These are phyloP conservation scores for Rhodotorula graminis DNA, from an alignment of 768 basidiomycete species.

Conservation along the genomic window DNA sequence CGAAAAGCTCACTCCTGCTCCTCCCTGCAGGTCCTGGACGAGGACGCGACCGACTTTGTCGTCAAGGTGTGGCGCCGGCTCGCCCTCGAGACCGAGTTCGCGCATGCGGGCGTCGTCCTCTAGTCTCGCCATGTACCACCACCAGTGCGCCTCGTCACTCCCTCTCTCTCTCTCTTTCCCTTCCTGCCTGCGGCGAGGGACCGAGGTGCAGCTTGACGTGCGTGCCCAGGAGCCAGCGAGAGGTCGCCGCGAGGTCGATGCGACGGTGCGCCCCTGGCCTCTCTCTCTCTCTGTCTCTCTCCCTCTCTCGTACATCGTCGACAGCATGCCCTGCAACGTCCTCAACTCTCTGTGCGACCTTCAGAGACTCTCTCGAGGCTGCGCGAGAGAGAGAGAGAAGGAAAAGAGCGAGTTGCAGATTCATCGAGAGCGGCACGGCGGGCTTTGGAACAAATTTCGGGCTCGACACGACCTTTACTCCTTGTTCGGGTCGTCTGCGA, in stretches of 20 bases:
- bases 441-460: neutral
- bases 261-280: no score
- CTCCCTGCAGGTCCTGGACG: constrained; percentile 40
- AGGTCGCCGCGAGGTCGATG: no score
- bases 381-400: no score
- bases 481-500: neutral
- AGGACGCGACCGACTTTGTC: constrained; percentile 42
- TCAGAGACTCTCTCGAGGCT: no score
- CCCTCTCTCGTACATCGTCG: no score
- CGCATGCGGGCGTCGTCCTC: constrained; percentile 17
- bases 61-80: constrained; percentile 36
- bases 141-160: neutral
- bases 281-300: no score
- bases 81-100: constrained; percentile 27
- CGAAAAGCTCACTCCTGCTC: no score
- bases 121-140: neutral
- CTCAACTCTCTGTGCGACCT: no score
- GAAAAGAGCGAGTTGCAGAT: neutral
- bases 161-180: neutral
- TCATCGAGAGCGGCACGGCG: neutral
- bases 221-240: no score
- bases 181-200: no score
- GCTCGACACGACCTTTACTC: neutral
- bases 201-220: no score
- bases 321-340: no score